Conservation (phyloP, 177 flowering plant genomes). For the Tripterygium wilfordii region DNA sequence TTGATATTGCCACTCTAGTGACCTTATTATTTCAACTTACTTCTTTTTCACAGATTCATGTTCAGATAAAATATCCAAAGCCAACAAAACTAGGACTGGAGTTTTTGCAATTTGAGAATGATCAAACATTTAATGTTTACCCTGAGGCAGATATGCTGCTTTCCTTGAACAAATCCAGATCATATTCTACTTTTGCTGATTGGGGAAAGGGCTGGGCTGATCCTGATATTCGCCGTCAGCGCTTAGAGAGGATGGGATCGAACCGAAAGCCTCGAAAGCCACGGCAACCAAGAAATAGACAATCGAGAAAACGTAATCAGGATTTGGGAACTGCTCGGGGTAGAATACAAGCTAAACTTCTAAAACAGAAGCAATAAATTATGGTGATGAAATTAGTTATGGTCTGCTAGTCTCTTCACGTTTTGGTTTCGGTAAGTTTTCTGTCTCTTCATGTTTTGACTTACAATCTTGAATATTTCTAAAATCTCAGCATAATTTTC, state of each 20-base stretch:
- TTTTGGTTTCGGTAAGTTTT: too few species aligned
- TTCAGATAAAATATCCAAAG: conserved; percentile 63
- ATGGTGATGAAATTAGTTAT: neutral
- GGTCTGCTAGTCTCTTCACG: too few species aligned
- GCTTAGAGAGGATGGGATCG: conserved; percentile 31
- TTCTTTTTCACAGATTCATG: conserved; percentile 37
- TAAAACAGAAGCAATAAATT: conserved; percentile 15
- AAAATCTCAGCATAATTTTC: too few species aligned
- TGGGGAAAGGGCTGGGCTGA: conserved; percentile 98
- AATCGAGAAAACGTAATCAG: conserved; percentile 17
- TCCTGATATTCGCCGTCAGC: conserved; percentile 79
- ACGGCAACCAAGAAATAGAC: conserved; percentile 24
- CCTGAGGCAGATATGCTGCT: conserved; percentile 92
- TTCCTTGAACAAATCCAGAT: conserved; percentile 19
- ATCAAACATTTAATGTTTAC: conserved; percentile 33
- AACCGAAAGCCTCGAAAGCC: conserved; percentile 30
- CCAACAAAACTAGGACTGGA: conserved; percentile 51
- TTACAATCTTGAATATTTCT: too few species aligned
- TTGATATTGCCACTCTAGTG: neutral
- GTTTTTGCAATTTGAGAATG: conserved; percentile 32
- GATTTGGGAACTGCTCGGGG: conserved; percentile 45
- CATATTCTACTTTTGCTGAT: conserved; percentile 53
- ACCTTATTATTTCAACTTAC: conserved; percentile 1
- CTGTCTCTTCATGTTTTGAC: too few species aligned
- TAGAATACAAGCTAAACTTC: conserved; percentile 51